Conservation (phyloP, 2,329 filamentous ascomycete genomes). For the Fusarium sp. region DNA sequence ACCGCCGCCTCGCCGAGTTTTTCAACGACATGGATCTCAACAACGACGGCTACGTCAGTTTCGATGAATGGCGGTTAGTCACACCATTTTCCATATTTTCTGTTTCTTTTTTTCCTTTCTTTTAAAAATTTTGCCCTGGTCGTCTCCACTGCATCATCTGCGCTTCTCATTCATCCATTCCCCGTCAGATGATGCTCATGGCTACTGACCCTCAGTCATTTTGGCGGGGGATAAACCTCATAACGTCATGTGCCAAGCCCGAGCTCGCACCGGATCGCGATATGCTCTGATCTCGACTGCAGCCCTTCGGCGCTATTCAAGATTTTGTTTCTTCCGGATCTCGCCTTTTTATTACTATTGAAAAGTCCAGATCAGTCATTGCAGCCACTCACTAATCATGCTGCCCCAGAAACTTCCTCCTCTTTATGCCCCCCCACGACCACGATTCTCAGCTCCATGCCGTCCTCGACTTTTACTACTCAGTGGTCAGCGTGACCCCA, state of each 20-base stretch:
- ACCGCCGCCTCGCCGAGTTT: conserved; percentile 82
- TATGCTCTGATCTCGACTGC: conserved; percentile 18
- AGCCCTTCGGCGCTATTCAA: neutral
- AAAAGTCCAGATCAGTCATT: conserved; percentile 8
- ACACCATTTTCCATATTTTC: conserved; percentile 19
- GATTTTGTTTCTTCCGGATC: neutral
- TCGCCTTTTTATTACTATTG: neutral
- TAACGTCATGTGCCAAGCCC: conserved; percentile 47
- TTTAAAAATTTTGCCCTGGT: neutral
- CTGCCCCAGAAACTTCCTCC: conserved; percentile 81
- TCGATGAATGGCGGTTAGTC: conserved; percentile 95
- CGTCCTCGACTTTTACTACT: conserved; percentile 91
- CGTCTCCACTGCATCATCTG: conserved; percentile 18
- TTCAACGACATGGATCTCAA: conserved; percentile 92
- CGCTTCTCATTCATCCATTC: conserved; percentile 1
- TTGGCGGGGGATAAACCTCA: conserved; percentile 41
- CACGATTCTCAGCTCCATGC: conserved; percentile 79
- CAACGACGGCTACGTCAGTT: conserved; percentile 87
- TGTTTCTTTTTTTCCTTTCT: conserved; percentile 10
- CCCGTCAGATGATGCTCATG: conserved; percentile 41
- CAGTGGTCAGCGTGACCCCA: conserved; percentile 87
- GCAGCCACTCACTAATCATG: conserved; percentile 37
- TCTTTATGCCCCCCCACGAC: conserved; percentile 81
- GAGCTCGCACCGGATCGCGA: conserved; percentile 19
- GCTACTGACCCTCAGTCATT: conserved; percentile 46